Base-by-base conservation (phyloP, 1,284 basidiomycete species). In the Apiotrichum siamense region DNA sequence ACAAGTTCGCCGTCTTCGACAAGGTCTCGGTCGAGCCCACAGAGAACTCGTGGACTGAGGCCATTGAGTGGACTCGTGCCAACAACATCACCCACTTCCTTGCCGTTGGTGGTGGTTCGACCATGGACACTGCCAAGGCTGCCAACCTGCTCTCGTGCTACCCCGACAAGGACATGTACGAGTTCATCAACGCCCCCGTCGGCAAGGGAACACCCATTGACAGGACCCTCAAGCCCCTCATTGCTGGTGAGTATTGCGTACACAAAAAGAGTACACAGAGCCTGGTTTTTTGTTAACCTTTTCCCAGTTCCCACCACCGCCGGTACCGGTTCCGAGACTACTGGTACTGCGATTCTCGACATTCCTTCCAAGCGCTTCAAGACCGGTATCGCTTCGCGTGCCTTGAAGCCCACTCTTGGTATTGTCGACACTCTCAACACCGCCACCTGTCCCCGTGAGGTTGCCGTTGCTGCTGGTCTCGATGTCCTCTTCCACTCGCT, bases 171-270 rank as follows among this genome's bases (percentile, higher is more conserved):
- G 88, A 96, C 67, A 77, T 97, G 26, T 85, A 88, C 75, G 94
- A 97, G 69, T 97, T 96, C 69, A 89, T 97, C 75, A 97, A 97
- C 69, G 92, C 94, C 9, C 93, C 93, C 0, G 81, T 97, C 55
- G 93, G 93, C 48, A 92, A 91, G 72, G 94, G 93, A 3, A 79
- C 84, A 29, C 88, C 93, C 2, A 86, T 97, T 58, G 77, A 80
- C 26, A 78, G 88, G 69, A 76, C 78, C 26, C 78, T 97, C 35
- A 77, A 83, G 25, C 94, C 94, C 17, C 78, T 97, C 39, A 92
- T 97, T 56, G 92, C 92, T 41, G 44, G 43, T 44, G 17, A 35
- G 43, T 44, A 15, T 18, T 18, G 23, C 23, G 5, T 3, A 25
- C 13, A 37, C 20, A 18, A 11, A 18, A 18, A 3, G 38, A 25